Evolutionary conservation across 495 filamentous ascomycete species (phyloP), one percentile per base, ranked within the genome.

Genomic region (Symbiotaphrina buchneri): DNA sequence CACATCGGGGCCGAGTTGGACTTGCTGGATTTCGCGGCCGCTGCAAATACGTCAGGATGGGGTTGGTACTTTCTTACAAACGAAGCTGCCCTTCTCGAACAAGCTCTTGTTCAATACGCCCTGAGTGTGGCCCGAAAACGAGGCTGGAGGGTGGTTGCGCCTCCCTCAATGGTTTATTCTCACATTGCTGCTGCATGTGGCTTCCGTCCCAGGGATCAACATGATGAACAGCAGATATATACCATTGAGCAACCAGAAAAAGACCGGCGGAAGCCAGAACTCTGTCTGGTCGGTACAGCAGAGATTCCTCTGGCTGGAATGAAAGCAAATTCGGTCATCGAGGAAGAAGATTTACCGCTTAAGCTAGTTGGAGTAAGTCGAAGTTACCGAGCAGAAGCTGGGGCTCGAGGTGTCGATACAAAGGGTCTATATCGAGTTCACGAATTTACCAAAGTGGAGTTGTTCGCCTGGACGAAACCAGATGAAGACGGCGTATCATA

Each of bases 401-500:
- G 87, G 13, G 73, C 79, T 4, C 61, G 87, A 13, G 87, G 87
- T 20, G 68, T 68, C 15, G 80, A 91, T 24, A 90, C 78, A 5
- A 94, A 94, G 53, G 87, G 87, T 6, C 60, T 97, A 5, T 97
- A 95, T 53, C 73, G 87, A 8, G 87, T 97, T n/a, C 87, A 95
- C 55, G 87, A 97, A 48, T 97, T 97, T 53, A 91, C 82, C 23
- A 97, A 97, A 45, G 85, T 95, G 1, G 87, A 97, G 47, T 69
- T 97, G 56, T 97, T 97, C 47, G 79, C 71, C 0, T 97, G 85
- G 85, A 68, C 68, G 4, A 27, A 53, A 0, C 68, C 72, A 6
- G 56, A 56, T 3, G 44, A 44, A 18, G 15, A 30, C 21, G 3
- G 23, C 28, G 18, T 11, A 6, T 24, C 25, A 18, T 41, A 16